Evolutionary conservation across 2,329 filamentous ascomycete genomes (phyloP).

Genomic region (Pseudomassariella vexata): DNA sequence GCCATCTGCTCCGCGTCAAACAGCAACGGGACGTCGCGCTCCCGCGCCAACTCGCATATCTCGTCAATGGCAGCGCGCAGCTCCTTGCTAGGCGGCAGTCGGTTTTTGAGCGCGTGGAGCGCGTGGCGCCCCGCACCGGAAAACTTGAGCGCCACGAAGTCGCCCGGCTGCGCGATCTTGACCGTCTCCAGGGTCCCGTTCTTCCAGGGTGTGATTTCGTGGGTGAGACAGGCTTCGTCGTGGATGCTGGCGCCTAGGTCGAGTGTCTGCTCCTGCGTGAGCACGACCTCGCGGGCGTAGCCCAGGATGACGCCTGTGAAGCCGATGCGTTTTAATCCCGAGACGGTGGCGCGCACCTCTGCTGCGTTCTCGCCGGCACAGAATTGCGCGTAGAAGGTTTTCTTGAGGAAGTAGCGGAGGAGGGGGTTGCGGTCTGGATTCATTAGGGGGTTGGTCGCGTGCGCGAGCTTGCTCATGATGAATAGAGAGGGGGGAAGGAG

Average conservation of each 20-base stretch:
- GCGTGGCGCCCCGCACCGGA: constrained; percentile 75
- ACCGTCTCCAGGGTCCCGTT: constrained; percentile 72
- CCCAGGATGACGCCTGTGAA: constrained; percentile 80
- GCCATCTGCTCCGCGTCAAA: constrained; percentile 83
- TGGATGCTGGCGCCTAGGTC: constrained; percentile 38
- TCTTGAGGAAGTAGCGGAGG: constrained; percentile 64
- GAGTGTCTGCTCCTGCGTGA: constrained; percentile 48
- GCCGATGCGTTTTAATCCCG: constrained; percentile 64
- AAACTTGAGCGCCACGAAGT: constrained; percentile 69
- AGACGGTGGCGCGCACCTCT: constrained; percentile 63
- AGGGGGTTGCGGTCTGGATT: constrained; percentile 72
- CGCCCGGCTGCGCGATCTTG: constrained; percentile 61
- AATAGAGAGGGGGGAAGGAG: constrained; percentile 66
- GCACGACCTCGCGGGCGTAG: constrained; percentile 77
- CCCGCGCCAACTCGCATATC: constrained; percentile 67
- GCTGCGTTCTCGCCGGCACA: constrained; percentile 71
- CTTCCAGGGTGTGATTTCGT: constrained; percentile 66
- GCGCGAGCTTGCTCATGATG: constrained; percentile 63
- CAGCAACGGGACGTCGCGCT: constrained; percentile 66
- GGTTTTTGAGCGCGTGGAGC: constrained; percentile 58
- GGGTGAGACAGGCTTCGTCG: constrained; percentile 40
- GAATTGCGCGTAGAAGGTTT: constrained; percentile 87
- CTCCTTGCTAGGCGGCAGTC: constrained; percentile 54
- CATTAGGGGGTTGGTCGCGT: constrained; percentile 60
- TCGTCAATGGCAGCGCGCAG: constrained; percentile 66